A percentile compares a stretch with the other conserved stretches of the same genome.
phyloP scores from a whole-genome alignment of 1,284 basidiomycete genomes.

The Xerocomus amazonicus region DNA sequence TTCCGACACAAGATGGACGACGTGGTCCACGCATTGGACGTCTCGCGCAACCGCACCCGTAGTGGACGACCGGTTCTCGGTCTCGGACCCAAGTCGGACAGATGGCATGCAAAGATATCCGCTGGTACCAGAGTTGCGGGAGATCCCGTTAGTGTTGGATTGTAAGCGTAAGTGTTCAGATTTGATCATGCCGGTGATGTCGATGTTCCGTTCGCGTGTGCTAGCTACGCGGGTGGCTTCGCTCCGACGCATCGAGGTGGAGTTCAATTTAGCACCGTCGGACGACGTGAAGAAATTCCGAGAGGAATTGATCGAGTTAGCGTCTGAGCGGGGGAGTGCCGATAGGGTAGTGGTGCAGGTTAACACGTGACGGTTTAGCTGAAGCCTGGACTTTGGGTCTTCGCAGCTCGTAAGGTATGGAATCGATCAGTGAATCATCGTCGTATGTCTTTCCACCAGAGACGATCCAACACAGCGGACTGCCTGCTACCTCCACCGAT shows the following conservation, averaged over 20 bases:
- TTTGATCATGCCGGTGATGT: not conserved
- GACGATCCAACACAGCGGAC: no score
- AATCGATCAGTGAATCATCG: no score
- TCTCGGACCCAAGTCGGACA: not conserved
- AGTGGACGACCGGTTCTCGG: not conserved
- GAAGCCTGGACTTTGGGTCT: no score
- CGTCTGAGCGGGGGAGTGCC: no score
- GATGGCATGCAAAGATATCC: not conserved
- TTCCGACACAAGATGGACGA: constrained; percentile 12
- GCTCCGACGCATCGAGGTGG: constrained; percentile 9
- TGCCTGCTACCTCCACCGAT: no score
- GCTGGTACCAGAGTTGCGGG: constrained; percentile 8
- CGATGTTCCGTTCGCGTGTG: constrained; percentile 15
- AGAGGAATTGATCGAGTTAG: no score
- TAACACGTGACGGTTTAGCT: no score
- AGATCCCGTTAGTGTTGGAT: constrained; percentile 16
- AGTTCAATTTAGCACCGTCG: not conserved
- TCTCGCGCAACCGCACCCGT: not conserved
- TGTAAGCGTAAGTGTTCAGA: no score
- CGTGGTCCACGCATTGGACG: constrained; percentile 8
- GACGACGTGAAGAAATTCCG: no score
- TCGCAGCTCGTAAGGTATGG: no score
- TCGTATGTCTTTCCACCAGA: no score
- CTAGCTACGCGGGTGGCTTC: not conserved
- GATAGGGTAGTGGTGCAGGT: no score